Evolutionary conservation across 208 protist genomes (phyloP).

Genomic region (Willaertia magna): DNA sequence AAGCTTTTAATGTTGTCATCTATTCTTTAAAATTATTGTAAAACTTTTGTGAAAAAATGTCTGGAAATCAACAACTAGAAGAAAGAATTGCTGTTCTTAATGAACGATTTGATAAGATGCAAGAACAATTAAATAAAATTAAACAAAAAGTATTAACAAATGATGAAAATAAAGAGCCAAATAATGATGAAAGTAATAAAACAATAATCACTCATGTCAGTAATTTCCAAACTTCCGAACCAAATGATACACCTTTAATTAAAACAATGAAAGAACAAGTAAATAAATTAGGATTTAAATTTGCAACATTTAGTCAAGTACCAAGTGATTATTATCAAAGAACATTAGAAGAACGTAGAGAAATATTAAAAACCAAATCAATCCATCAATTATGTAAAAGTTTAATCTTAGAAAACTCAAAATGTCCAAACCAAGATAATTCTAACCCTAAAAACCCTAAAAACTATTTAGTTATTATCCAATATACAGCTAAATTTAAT

Average conservation of each 20-base stretch:
- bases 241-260: neutral
- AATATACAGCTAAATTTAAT: neutral
- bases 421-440: constrained; percentile 54
- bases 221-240: neutral
- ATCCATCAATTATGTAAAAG: constrained; percentile 74
- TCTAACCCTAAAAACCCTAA: constrained; percentile 25
- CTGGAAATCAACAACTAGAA: too few species aligned
- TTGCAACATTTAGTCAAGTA: constrained; percentile 55
- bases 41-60: too few species aligned
- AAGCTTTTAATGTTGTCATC: too few species aligned
- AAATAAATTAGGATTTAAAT: neutral
- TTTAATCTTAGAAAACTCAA: constrained; percentile 74
- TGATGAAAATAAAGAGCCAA: too few species aligned
- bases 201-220: neutral
- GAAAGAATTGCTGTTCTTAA: too few species aligned
- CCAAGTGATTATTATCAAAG: constrained; percentile 64
- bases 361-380: constrained; percentile 49
- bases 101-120: too few species aligned
- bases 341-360: constrained; percentile 57
- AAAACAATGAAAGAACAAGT: neutral
- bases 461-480: neutral
- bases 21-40: too few species aligned
- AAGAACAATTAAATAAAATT: too few species aligned
- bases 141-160: too few species aligned
- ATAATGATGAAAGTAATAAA: too few species aligned